Conservation (phyloP, 1,284 basidiomycete species). For the Fomitopsis schrenkii region DNA sequence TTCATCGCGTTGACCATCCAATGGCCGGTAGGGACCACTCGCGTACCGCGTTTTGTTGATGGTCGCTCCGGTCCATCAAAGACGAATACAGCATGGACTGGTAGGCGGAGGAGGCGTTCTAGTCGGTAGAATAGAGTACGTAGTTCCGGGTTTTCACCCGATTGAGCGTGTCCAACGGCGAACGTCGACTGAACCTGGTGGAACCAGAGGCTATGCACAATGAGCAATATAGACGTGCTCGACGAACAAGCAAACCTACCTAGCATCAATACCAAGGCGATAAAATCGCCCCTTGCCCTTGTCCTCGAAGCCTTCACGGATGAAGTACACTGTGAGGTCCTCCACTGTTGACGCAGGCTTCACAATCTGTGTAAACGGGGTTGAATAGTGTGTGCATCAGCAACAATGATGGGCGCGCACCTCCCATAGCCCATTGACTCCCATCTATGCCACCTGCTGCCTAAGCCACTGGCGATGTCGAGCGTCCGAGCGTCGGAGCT, state of each 20-base stretch:
- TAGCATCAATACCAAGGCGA: neutral
- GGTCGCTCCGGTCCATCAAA: constrained; percentile 53
- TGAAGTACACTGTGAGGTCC: neutral
- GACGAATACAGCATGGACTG: constrained; percentile 48
- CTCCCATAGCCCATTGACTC: neutral
- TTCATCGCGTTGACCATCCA: constrained; percentile 31
- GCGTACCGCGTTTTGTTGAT: constrained; percentile 37
- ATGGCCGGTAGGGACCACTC: constrained; percentile 26
- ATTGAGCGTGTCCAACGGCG: neutral
- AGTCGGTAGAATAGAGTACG: constrained; percentile 12
- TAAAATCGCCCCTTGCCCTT: neutral
- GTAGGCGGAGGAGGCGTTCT: constrained; percentile 38
- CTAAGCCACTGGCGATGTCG: too few species aligned
- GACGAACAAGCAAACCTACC: neutral
- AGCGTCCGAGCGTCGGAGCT: neutral
- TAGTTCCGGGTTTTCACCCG: constrained; percentile 9
- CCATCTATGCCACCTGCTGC: neutral
- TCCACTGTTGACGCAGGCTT: neutral
- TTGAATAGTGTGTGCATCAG: neutral
- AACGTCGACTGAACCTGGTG: neutral
- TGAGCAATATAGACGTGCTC: neutral
- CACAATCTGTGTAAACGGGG: neutral
- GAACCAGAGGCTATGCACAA: neutral
- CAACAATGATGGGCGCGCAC: neutral
- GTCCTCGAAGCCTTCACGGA: neutral